Evolutionary conservation across 306 rosid species (phyloP).

Genomic region (peach (Prunus persica)): DNA sequence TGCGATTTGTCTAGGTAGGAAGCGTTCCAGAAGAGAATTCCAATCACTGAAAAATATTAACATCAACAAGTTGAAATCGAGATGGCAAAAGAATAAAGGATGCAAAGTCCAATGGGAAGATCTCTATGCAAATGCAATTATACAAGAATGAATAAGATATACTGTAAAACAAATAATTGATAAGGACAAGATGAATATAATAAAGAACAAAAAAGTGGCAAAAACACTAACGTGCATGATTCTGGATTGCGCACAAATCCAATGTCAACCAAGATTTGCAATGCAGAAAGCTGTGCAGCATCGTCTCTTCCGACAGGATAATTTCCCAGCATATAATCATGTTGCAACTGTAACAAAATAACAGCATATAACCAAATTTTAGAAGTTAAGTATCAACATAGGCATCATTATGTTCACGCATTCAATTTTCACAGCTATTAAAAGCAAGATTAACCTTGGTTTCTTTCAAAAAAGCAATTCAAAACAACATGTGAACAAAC

Average conservation of each 20-base stretch:
- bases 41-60: slow-evolving; percentile 62
- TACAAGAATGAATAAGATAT: slow-evolving; percentile 9
- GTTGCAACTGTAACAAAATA: slow-evolving; percentile 69
- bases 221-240: slow-evolving; percentile 74
- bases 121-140: not conserved
- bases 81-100: not conserved
- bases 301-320: slow-evolving; percentile 95
- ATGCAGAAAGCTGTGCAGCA: slow-evolving; percentile 87
- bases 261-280: slow-evolving; percentile 87
- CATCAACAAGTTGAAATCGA: slow-evolving; percentile 15
- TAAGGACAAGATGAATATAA: not conserved
- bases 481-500: not conserved
- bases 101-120: slow-evolving; percentile 9
- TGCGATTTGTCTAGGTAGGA: slow-evolving; percentile 87
- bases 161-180: not conserved
- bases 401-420: not conserved
- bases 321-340: slow-evolving; percentile 88
- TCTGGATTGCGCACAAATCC: slow-evolving; percentile 69
- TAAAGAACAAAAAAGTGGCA: slow-evolving; percentile 17
- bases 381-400: slow-evolving; percentile 6
- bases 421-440: not conserved
- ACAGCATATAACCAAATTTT: slow-evolving; percentile 13
- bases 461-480: not conserved
- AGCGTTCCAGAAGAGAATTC: slow-evolving; percentile 82
- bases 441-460: not conserved